A percentile compares a stretch with the other conserved stretches of the same genome.
phyloP scores from a whole-genome alignment of 441 rosid genomes.

The Eugenia klotzschiana region DNA sequence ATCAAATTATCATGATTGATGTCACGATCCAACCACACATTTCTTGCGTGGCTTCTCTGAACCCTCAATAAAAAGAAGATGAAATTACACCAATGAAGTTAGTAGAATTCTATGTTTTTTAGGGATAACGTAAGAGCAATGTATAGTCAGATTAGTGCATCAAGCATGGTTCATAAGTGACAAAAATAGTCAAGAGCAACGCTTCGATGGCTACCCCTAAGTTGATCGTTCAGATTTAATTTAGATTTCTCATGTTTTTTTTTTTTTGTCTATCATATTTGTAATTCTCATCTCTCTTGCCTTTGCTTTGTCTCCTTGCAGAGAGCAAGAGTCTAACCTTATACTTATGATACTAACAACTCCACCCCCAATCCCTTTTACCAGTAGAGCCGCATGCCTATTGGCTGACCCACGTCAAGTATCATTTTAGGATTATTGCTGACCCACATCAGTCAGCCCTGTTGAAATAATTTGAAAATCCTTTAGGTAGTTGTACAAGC shows the following conservation, averaged over 20 bases:
- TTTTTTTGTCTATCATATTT: no score
- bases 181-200: neutral
- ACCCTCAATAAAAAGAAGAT: neutral
- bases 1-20: neutral
- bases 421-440: neutral
- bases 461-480: neutral
- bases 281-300: no score
- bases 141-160: neutral
- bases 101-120: neutral
- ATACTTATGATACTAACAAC: no score
- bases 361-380: no score
- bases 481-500: neutral
- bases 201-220: neutral
- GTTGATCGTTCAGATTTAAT: no score
- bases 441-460: neutral
- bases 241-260: no score
- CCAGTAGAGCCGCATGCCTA: no score
- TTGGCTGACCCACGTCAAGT: neutral
- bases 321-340: no score
- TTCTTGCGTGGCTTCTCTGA: neutral
- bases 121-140: neutral
- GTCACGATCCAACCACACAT: neutral
- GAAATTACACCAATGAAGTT: neutral
- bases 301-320: no score
- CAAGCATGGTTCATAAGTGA: neutral